A percentile compares a stretch with the other conserved stretches of the same genome.
phyloP scores from a whole-genome alignment of 805 yeast species.

The Candida suzukii region DNA sequence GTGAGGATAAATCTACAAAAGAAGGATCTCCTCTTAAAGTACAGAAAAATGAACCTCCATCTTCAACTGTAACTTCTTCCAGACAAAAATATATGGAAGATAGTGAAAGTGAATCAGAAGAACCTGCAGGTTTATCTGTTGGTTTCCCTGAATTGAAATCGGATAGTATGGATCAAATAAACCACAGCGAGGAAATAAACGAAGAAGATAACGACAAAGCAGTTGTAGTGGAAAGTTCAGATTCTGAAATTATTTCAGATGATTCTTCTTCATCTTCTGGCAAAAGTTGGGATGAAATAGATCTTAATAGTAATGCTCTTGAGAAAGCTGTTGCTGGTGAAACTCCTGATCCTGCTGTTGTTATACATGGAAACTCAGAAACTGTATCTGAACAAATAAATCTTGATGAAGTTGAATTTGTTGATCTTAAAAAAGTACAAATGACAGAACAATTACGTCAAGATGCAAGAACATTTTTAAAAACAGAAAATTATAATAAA shows the following conservation, averaged over 20 bases:
- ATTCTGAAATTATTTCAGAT: neutral
- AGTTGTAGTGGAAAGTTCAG: neutral
- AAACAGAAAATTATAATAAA: conserved; percentile 47
- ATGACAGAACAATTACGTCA: conserved; percentile 36
- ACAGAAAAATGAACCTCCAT: neutral
- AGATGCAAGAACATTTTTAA: conserved; percentile 46
- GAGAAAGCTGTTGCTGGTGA: conserved; percentile 3
- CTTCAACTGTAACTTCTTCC: too few relatives aligned
- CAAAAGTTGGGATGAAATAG: conserved; percentile 19
- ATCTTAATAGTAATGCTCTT: neutral
- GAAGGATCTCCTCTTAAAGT: too few relatives aligned
- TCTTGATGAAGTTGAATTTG: neutral
- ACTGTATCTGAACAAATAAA: neutral
- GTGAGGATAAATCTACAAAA: too few relatives aligned
- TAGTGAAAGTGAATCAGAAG: neutral
- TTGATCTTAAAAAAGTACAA: conserved; percentile 9
- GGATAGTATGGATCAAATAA: neutral
- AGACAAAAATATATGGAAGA: too few relatives aligned
- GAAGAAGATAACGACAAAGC: conserved; percentile 4
- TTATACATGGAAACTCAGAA: neutral
- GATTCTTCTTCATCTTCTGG: conserved; percentile 13
- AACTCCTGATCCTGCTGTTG: neutral
- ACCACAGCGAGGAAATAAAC: neutral
- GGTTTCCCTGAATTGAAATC: neutral
- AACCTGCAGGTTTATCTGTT: neutral